Evolutionary conservation across 2,329 filamentous ascomycete species (phyloP), one percentile per base, ranked within the genome.

Genomic region (Cercospora brassicicola): DNA sequence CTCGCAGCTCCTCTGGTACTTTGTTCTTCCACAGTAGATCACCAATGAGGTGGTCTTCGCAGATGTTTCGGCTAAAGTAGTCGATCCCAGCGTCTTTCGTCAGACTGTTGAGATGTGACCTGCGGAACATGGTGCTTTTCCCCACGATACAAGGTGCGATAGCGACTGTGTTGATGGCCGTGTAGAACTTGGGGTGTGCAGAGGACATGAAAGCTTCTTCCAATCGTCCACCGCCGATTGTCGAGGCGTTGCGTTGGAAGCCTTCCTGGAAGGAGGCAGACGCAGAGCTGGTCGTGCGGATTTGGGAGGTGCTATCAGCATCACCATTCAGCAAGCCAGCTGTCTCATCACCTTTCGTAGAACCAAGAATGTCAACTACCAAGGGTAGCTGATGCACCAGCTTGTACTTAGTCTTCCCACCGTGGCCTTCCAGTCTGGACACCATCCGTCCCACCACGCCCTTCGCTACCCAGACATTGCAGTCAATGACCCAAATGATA

Each of bases 61-160:
- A 99, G 76, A 99, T 98, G 77, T 97, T 96, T 72, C 92, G 87
- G 2, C 93, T 96, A 81, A 99, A 99, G 81, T 90, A 94, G 79
- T 98, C 93, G 71, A 99, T 90, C 0, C 95, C 96, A 0, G 81
- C 88, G 78, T 76, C 84, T 0, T 80, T 74, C 0, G 88, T 90
- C 8, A 95, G 87, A 72, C 87, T 86, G 79, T 97, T 88, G 39
- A 99, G 88, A 75, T 99, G 94, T 0, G 92, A 92, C 69, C 91
- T 92, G 67, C 95, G 91, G 81, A 98, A 99, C 94, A 99, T 98
- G 82, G 96, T 98, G 76, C 93, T 96, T 82, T 99, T 99, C 61
- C 95, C 95, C 23, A 98, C 90, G 67, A 96, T 91, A 80, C 95
- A 99, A 8, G 96, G 95, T 0, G 95, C 95, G 62, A 98, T 82